phyloP scores from a whole-genome alignment of 2,329 filamentous ascomycete species.

The Ceratocystis destructans region DNA sequence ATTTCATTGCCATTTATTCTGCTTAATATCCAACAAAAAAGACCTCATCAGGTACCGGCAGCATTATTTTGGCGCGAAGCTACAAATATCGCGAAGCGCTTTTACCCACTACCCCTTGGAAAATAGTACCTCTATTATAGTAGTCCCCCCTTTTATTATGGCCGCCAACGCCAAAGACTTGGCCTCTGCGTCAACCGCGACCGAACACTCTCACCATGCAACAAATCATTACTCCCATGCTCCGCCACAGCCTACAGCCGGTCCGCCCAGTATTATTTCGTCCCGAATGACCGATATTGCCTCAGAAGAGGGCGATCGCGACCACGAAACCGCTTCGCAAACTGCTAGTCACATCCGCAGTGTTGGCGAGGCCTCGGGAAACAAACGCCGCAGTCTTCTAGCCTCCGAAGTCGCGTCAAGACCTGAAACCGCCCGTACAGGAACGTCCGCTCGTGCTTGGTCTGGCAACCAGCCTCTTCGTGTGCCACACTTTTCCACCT shows the following conservation, averaged over 20 bases:
- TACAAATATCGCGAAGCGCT: not conserved
- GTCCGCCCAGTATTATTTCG: constrained; percentile 53
- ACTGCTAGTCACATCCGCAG: constrained; percentile 12
- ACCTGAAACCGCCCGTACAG: constrained; percentile 41
- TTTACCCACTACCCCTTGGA: not conserved
- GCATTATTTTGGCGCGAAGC: not conserved
- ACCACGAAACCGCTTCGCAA: constrained; percentile 23
- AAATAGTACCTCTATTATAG: not conserved
- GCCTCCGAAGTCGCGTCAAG: constrained; percentile 35
- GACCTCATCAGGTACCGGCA: not conserved
- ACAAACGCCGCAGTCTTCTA: constrained; percentile 29
- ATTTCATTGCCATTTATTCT: not conserved
- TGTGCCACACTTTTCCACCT: constrained; percentile 38
- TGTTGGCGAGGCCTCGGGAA: constrained; percentile 23
- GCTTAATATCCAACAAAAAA: not conserved
- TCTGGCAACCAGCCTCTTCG: constrained; percentile 44
- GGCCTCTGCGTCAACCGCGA: constrained; percentile 29
- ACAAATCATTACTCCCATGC: constrained; percentile 26
- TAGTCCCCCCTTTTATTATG: constrained; percentile 25
- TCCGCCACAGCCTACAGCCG: constrained; percentile 31
- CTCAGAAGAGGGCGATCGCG: constrained; percentile 41
- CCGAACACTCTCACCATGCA: constrained; percentile 21
- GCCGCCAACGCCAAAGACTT: constrained; percentile 28
- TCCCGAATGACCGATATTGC: constrained; percentile 56
- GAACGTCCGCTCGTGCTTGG: constrained; percentile 38